phyloP scores from a whole-genome alignment of 2,329 filamentous ascomycete genomes.

The Cercospora sesami region DNA sequence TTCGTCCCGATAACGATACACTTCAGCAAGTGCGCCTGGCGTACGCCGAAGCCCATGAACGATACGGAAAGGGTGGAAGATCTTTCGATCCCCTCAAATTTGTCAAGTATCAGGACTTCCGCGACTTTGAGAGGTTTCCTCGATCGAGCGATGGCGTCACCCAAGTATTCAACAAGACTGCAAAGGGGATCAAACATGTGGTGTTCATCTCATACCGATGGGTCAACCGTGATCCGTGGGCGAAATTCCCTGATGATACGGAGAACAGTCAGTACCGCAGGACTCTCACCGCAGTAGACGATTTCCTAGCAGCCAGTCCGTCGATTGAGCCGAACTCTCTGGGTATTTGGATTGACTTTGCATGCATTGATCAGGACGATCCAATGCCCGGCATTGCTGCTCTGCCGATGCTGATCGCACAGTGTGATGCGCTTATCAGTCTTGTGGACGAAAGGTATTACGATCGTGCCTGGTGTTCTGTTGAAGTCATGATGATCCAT shows the following conservation, averaged over 20 bases:
- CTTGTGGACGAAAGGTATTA: no score
- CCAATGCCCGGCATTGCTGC: no score
- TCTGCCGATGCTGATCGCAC: no score
- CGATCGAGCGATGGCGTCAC: not conserved
- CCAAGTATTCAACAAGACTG: not conserved
- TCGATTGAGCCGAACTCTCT: not conserved
- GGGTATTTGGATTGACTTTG: no score
- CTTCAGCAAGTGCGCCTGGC: not conserved
- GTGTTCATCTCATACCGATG: slow-evolving; percentile 16
- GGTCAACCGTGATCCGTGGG: slow-evolving; percentile 1
- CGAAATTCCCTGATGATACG: slow-evolving; percentile 3
- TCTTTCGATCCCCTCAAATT: not conserved
- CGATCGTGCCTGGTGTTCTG: no score
- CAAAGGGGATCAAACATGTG: not conserved
- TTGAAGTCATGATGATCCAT: no score
- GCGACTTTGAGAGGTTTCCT: not conserved
- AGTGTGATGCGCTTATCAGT: no score
- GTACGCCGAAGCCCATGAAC: not conserved
- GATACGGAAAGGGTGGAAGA: not conserved
- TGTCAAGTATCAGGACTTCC: not conserved
- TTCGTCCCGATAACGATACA: not conserved
- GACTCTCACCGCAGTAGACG: not conserved
- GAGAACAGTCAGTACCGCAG: slow-evolving; percentile 12
- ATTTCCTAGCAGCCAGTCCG: not conserved
- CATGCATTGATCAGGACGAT: no score